phyloP scores from a whole-genome alignment of 768 basidiomycete genomes.

The Podaxis pistillaris region DNA sequence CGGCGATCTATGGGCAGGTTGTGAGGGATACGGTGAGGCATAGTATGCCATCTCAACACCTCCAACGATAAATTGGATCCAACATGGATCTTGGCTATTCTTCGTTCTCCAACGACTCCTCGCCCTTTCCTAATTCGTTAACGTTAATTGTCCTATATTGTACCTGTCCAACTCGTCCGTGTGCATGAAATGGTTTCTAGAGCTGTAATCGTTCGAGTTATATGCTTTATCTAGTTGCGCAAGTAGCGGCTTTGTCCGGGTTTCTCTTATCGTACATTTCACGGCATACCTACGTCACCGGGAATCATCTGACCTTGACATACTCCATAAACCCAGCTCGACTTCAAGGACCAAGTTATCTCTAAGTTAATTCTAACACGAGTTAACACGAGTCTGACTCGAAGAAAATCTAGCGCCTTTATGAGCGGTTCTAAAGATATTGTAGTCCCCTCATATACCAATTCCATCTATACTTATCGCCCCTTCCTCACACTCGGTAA shows the following conservation, averaged over 20 bases:
- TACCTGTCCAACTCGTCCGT: not conserved
- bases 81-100: not conserved
- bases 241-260: no score
- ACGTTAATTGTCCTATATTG: not conserved
- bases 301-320: not conserved
- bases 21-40: slow-evolving; percentile 18
- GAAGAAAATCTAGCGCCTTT: not conserved
- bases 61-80: not conserved
- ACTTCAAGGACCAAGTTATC: not conserved
- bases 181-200: not conserved
- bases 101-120: not conserved
- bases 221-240: no score
- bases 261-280: no score
- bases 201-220: no score
- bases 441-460: not conserved
- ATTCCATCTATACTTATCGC: not conserved
- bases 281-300: no score
- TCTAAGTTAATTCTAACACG: not conserved
- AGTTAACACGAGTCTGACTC: slow-evolving; percentile 5
- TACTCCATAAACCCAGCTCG: not conserved
- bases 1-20: slow-evolving; percentile 28
- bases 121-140: not conserved
- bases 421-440: not conserved
- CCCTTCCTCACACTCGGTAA: not conserved
- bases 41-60: not conserved